A percentile compares a stretch with the other conserved stretches of the same genome.
These are phyloP conservation scores for Kalmanozyma brasiliensis DNA, from an alignment of 1,284 basidiomycete species.

Conservation along the genomic window DNA sequence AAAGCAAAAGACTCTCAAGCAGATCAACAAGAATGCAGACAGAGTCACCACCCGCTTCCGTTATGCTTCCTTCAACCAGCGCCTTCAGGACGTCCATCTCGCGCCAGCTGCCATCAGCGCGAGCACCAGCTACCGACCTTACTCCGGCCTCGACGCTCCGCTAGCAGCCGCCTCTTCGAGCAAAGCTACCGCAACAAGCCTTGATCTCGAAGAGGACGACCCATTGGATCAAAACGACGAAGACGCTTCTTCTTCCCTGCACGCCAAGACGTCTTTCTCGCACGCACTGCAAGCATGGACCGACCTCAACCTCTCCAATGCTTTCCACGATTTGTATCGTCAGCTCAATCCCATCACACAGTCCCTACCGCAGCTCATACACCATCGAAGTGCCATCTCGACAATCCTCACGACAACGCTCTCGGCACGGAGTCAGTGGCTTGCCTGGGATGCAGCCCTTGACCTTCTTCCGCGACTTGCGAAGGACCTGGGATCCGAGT, in stretches of 20 bases:
- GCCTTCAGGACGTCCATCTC: conserved; percentile 62
- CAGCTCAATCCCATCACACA: conserved; percentile 47
- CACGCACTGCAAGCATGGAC: conserved; percentile 60
- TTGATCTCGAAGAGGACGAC: conserved; percentile 13
- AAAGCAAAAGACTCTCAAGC: conserved; percentile 49
- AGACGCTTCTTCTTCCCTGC: conserved; percentile 43
- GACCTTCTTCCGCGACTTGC: conserved; percentile 66
- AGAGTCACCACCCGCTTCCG: conserved; percentile 51
- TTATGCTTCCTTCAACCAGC: conserved; percentile 67
- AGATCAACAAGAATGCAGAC: conserved; percentile 48
- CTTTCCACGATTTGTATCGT: conserved; percentile 55
- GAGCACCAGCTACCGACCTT: conserved; percentile 47
- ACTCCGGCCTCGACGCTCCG: conserved; percentile 56
- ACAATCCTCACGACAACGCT: conserved; percentile 33
- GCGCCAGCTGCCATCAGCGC: conserved; percentile 48
- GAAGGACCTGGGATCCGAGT: conserved; percentile 62
- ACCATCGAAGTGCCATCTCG: conserved; percentile 56
- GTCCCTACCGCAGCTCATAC: conserved; percentile 62
- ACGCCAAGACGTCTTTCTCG: conserved; percentile 55
- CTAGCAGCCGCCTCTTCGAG: conserved; percentile 15
- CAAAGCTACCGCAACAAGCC: conserved; percentile 15
- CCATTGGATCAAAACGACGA: conserved; percentile 18
- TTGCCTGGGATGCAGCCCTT: conserved; percentile 63
- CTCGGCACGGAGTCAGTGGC: conserved; percentile 34
- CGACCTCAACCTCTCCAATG: conserved; percentile 65